phyloP scores from a whole-genome alignment of 352 stramenopile species.

The Thraustotheca clavata region DNA sequence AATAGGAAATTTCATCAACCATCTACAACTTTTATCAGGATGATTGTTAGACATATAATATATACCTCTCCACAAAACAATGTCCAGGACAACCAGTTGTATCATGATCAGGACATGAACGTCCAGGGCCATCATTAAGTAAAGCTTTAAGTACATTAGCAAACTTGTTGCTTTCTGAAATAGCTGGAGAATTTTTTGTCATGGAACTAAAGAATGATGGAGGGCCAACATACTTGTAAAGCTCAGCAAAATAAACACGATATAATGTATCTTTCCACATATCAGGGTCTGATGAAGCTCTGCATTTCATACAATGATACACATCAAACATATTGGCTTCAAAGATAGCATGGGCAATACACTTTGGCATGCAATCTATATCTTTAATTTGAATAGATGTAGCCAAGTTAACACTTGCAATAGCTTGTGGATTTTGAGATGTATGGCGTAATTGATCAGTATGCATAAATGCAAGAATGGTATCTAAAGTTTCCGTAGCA shows the following conservation, averaged over 20 bases:
- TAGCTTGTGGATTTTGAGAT: too few species aligned
- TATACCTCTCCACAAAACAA: conserved; percentile 12
- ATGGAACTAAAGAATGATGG: not conserved
- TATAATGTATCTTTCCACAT: conserved; percentile 85
- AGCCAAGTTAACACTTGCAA: not conserved
- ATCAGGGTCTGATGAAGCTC: conserved; percentile 53
- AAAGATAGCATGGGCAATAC: conserved; percentile 72
- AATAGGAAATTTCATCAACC: conserved; percentile 79
- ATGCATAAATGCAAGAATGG: conserved; percentile 68
- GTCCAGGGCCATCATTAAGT: conserved; percentile 6
- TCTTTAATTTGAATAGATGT: conserved; percentile 24
- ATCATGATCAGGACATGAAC: conserved; percentile 13
- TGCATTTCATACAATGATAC: conserved; percentile 45
- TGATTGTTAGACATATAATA: not conserved
- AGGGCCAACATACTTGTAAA: conserved; percentile 7
- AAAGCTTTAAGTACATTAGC: conserved; percentile 10
- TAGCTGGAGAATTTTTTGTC: not conserved
- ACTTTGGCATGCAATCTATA: conserved; percentile 72
- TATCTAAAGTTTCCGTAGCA: conserved; percentile 74
- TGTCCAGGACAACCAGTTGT: not conserved
- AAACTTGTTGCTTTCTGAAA: not conserved
- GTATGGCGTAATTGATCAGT: conserved; percentile 47
- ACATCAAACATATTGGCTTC: conserved; percentile 85
- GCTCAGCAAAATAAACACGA: conserved; percentile 44
- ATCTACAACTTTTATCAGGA: conserved; percentile 23